Conservation (phyloP, 495 filamentous ascomycete genomes). For the Tuber melanosporum region DNA sequence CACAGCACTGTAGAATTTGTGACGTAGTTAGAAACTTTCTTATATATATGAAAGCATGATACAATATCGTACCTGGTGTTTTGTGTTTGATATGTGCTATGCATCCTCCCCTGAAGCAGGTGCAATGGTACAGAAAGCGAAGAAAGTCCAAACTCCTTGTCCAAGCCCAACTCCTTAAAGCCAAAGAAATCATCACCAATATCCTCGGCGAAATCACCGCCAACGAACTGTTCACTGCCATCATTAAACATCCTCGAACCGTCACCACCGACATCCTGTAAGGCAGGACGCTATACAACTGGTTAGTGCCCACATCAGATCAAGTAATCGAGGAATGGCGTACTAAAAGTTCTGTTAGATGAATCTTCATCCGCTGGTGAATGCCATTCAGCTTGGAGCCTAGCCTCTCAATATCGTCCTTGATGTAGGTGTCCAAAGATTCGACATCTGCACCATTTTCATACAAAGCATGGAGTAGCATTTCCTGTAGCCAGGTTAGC, state of each 20-base stretch:
- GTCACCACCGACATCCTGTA: conserved; percentile 70
- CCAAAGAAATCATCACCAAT: conserved; percentile 98
- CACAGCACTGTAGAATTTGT: conserved; percentile 43
- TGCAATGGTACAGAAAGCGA: conserved; percentile 88
- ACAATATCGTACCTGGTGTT: conserved; percentile 46
- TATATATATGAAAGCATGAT: conserved; percentile 17
- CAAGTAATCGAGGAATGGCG: conserved; percentile 19
- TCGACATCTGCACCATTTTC: conserved; percentile 79
- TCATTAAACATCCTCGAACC: conserved; percentile 88
- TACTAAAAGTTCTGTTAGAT: conserved; percentile 75
- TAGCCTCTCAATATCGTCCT: conserved; percentile 88
- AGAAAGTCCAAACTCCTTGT: conserved; percentile 77
- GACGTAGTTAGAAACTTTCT: conserved; percentile 16
- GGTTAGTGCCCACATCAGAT: conserved; percentile 28
- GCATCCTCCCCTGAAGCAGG: conserved; percentile 83
- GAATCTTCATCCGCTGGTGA: conserved; percentile 85
- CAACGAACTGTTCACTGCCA: conserved; percentile 93
- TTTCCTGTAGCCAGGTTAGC: conserved; percentile 52
- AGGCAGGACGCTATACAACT: conserved; percentile 60
- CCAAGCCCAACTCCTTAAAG: conserved; percentile 90
- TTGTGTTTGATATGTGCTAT: conserved; percentile 69
- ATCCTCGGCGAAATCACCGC: conserved; percentile 94
- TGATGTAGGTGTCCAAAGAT: conserved; percentile 75
- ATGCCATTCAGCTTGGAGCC: conserved; percentile 73
- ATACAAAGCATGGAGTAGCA: conserved; percentile 75